phyloP scores from a whole-genome alignment of 2,329 filamentous ascomycete species.

The Zarea fungicola region DNA sequence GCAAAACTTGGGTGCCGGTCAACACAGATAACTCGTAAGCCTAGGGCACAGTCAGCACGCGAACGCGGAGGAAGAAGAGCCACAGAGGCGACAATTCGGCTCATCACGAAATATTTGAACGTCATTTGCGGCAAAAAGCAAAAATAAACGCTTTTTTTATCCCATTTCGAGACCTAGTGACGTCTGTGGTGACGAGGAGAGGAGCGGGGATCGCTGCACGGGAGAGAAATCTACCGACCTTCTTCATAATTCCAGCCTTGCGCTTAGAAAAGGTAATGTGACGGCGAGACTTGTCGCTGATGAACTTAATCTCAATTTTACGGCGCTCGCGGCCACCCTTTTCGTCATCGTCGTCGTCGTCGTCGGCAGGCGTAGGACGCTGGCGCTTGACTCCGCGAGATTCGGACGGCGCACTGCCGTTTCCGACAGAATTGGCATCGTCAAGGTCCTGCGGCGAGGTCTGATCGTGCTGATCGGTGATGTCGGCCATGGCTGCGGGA shows the following conservation, averaged over 20 bases:
- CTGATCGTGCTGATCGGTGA: conserved; percentile 72
- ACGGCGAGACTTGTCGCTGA: conserved; percentile 97
- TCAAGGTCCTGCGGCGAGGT: conserved; percentile 70
- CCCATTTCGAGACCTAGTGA: not conserved
- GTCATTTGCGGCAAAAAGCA: not conserved
- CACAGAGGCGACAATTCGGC: not conserved
- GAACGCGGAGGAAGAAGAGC: conserved; percentile 13
- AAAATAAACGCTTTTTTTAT: not conserved
- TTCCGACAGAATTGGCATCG: conserved; percentile 65
- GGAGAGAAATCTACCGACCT: conserved; percentile 58
- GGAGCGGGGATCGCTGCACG: not conserved
- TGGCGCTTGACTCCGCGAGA: conserved; percentile 84
- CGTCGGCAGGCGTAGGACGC: conserved; percentile 77
- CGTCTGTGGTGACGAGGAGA: not conserved
- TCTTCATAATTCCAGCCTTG: conserved; percentile 99
- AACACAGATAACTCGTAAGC: conserved; percentile 96
- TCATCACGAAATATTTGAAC: conserved; percentile 4
- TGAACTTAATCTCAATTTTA: conserved; percentile 99
- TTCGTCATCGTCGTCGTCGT: conserved; percentile 96
- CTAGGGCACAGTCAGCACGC: conserved; percentile 41
- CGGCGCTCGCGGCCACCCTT: conserved; percentile 96
- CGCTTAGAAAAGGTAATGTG: conserved; percentile 99
- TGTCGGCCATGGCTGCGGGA: conserved; percentile 62
- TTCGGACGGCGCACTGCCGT: conserved; percentile 63
- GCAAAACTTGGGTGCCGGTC: conserved; percentile 93